Base-by-base conservation (phyloP, 2,329 filamentous ascomycete species). In the Phaeoacremonium minimum region DNA sequence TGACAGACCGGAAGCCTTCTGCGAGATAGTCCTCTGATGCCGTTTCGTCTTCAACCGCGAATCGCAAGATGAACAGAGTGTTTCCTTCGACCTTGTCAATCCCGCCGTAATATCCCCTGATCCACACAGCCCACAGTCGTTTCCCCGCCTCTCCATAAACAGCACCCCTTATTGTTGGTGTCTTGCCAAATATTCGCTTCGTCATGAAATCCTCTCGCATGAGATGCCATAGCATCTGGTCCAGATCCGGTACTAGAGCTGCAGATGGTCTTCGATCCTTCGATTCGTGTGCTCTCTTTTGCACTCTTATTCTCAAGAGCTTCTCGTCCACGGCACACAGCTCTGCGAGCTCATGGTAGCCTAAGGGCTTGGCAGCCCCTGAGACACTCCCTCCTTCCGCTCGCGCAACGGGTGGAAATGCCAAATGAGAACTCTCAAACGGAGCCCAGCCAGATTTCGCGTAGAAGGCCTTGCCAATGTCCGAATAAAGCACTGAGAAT, bases 381-480 rank as follows among this genome's bases (percentile, higher is more conserved):
- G 28, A 40, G 37, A 44, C 48, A 6, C 42, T 28, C 11, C 53
- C 46, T 8, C 46, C 33, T 14, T 52, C 51, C 4, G 57, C 46
- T 15, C 44, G 18, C 4, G 35, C 15, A 7, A 49, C 40, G 1
- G 74, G 66, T 11, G 67, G 62, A 38, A 94, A 74, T 19, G 74
- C 69, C 30, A 94, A 69, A 56, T 95, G 89, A 2, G 74, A 69
- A 40, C 86, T 91, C 15, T 75, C 69, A 49, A 84, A 90, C 0
- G 80, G 72, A 33, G 78, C 71, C 90, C 90, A 96, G 31, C 88
- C 88, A 45, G 79, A 71, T 19, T 69, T 71, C 4, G 83, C 76
- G 62, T 96, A 96, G 61, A 89, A 96, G 28, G 67, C 66, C 67
- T 87, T 85, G 15, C 90, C 87, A 45, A 94, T 89, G 51, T 94